Evolutionary conservation across 2,329 filamentous ascomycete genomes (phyloP).

Genomic region (Lojkania enalia): DNA sequence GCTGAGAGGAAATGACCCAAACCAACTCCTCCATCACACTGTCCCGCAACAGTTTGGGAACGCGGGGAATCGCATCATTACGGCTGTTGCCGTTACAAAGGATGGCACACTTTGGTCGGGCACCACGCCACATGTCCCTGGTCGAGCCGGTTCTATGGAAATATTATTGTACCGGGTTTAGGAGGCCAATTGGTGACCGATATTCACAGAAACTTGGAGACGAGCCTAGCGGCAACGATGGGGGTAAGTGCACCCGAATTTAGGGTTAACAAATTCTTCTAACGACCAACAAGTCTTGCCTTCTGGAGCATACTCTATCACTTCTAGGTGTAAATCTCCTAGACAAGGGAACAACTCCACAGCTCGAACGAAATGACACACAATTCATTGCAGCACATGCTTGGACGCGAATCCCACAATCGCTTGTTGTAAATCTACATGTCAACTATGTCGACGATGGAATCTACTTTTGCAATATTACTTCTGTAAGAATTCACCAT

Average conservation of each 20-base stretch:
- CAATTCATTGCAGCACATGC: constrained; percentile 10
- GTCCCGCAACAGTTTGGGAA: constrained; percentile 8
- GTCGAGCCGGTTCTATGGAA: constrained; percentile 6
- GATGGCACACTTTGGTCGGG: constrained; percentile 1
- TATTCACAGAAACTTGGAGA: not conserved
- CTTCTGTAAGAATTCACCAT: not conserved
- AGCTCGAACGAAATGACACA: constrained; percentile 1
- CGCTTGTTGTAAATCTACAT: too few species aligned
- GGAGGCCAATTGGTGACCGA: not conserved
- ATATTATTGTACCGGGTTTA: constrained; percentile 5
- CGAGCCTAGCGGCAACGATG: constrained; percentile 10
- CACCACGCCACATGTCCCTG: not conserved
- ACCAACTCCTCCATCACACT: not conserved
- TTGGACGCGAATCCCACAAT: not conserved
- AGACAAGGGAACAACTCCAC: not conserved
- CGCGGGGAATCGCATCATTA: constrained; percentile 3
- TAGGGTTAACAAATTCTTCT: not conserved
- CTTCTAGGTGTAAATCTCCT: not conserved
- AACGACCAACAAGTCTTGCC: constrained; percentile 3
- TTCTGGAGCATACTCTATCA: constrained; percentile 9
- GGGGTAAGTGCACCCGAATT: constrained; percentile 1
- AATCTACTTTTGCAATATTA: too few species aligned
- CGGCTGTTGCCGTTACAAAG: constrained; percentile 6
- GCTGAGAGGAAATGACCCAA: constrained; percentile 4
- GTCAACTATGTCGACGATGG: too few species aligned